Percentiles rank a stretch among this genome's conserved stretches.
Evolutionary conservation across 23 red algal genomes (phyloP).

Genomic region (Agarophyton chilense): DNA sequence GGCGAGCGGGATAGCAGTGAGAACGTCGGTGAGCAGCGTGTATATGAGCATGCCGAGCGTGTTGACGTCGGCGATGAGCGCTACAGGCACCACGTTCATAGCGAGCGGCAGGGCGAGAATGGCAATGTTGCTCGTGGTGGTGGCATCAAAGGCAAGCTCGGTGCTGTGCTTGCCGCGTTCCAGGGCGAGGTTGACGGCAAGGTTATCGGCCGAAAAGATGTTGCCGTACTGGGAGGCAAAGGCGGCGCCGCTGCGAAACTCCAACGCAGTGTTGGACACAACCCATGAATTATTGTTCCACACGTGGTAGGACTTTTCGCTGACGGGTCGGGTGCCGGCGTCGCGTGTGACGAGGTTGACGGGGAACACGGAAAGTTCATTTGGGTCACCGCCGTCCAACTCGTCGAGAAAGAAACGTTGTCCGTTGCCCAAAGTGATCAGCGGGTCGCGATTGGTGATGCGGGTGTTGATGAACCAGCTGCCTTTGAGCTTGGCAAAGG

Average conservation of each 20-base stretch:
- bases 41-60: constrained; percentile 53
- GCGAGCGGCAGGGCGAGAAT: constrained; percentile 43
- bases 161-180: constrained; percentile 13
- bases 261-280: neutral
- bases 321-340: neutral
- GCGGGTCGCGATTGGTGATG: constrained; percentile 12
- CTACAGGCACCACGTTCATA: constrained; percentile 50
- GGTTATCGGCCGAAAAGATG: constrained; percentile 40
- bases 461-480: constrained; percentile 18
- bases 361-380: neutral
- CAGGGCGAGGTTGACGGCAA: constrained; percentile 29
- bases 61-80: constrained; percentile 55
- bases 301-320: neutral
- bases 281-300: neutral
- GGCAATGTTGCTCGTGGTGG: constrained; percentile 52
- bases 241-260: neutral
- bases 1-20: constrained; percentile 18
- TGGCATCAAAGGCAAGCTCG: constrained; percentile 42
- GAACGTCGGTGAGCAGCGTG: constrained; percentile 42
- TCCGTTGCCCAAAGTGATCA: neutral
- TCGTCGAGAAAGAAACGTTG: constrained; percentile 17
- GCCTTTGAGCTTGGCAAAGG: constrained; percentile 8
- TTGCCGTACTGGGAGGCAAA: constrained; percentile 18
- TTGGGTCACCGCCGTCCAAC: neutral
- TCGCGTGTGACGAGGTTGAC: neutral